A percentile compares a stretch with the other conserved stretches of the same genome.
phyloP scores from a whole-genome alignment of 2,329 filamentous ascomycete species.

The Fusarium sacchari region DNA sequence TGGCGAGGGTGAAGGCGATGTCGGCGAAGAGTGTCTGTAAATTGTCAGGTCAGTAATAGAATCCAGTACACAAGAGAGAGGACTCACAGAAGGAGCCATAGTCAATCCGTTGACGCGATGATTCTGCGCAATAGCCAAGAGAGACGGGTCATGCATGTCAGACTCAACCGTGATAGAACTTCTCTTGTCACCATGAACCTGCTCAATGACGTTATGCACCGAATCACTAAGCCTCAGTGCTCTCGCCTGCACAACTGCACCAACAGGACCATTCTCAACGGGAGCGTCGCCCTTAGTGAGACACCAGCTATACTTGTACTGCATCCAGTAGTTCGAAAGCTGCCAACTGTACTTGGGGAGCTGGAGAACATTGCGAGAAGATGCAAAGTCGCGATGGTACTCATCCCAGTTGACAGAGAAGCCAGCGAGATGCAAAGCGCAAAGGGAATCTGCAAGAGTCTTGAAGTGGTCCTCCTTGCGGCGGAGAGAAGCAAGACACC shows the following conservation, averaged over 20 bases:
- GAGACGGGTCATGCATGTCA: neutral
- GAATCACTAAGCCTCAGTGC: neutral
- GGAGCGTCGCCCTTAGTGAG: conserved; percentile 67
- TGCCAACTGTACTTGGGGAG: conserved; percentile 79
- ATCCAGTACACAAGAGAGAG: fast-evolving
- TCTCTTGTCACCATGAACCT: neutral
- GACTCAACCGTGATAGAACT: neutral
- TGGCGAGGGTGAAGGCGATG: neutral
- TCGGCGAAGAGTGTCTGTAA: neutral
- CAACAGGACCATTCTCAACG: neutral
- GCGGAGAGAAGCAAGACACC: conserved; percentile 69
- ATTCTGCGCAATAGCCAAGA: neutral
- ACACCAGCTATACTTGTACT: conserved; percentile 75
- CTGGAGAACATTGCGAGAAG: conserved; percentile 60
- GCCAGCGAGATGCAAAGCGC: conserved; percentile 68
- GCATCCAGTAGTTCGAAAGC: conserved; percentile 75
- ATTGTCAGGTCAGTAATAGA: fast-evolving
- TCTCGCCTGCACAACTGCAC: fast-evolving
- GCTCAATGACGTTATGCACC: neutral
- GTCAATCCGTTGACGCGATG: neutral
- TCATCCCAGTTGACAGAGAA: conserved; percentile 74
- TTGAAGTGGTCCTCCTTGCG: conserved; percentile 73
- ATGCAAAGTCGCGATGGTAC: conserved; percentile 65
- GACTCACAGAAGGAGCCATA: neutral
- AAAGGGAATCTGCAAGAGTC: conserved; percentile 67